These are phyloP conservation scores for Naganishia liquefaciens DNA, from an alignment of 1,284 basidiomycete genomes.

Conservation along the genomic window DNA sequence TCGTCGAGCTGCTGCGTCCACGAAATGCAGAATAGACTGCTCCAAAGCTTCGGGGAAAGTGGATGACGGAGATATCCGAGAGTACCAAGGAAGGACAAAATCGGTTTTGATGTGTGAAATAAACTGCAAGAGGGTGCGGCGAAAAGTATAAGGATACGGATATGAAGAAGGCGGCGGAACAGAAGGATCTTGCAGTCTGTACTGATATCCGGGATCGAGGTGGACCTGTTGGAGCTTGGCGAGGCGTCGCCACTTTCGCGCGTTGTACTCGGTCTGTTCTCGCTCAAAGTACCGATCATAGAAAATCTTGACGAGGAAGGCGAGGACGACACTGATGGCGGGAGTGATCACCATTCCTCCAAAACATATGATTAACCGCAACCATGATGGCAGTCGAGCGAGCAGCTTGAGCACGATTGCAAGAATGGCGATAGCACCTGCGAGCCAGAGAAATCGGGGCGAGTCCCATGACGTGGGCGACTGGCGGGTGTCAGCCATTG, in stretches of 20 bases:
- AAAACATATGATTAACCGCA: too few species aligned
- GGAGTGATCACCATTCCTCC: not conserved
- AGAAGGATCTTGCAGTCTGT: too few species aligned
- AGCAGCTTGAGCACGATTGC: not conserved
- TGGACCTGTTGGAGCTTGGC: not conserved
- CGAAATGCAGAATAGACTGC: constrained; percentile 66
- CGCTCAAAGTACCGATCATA: not conserved
- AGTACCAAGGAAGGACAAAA: constrained; percentile 36
- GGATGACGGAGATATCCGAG: constrained; percentile 70
- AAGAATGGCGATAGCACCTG: not conserved
- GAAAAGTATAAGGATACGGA: not conserved
- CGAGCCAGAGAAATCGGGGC: not conserved
- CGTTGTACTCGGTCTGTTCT: not conserved
- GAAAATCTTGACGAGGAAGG: constrained; percentile 1
- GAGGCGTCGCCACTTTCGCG: not conserved
- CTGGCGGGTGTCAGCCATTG: too few species aligned
- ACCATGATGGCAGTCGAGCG: constrained; percentile 3
- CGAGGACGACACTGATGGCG: not conserved
- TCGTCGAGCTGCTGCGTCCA: constrained; percentile 63
- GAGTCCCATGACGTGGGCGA: too few species aligned
- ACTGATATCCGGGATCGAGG: not conserved
- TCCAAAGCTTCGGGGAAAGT: constrained; percentile 86
- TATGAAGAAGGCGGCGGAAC: too few species aligned
- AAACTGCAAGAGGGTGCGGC: not conserved
- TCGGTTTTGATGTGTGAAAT: not conserved